These are phyloP conservation scores for Nothophoma quercina DNA, from an alignment of 2,329 filamentous ascomycete species.

Conservation along the genomic window DNA sequence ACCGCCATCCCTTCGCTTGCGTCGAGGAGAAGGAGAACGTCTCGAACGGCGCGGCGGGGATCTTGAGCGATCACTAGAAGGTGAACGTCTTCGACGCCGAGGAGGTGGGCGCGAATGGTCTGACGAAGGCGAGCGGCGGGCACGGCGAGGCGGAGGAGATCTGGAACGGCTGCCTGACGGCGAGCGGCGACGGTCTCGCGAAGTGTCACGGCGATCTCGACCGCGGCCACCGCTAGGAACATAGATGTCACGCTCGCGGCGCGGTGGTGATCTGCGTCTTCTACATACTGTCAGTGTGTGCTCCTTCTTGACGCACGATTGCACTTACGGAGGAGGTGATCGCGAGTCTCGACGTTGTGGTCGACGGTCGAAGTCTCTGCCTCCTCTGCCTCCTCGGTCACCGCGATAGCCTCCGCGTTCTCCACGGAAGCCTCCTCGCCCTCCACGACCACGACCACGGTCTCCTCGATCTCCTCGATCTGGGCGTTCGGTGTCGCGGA, in stretches of 20 bases:
- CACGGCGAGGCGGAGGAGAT: slow-evolving; percentile 37
- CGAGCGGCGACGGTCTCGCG: slow-evolving; percentile 45
- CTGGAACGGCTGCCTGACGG: slow-evolving; percentile 39
- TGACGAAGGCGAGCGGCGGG: slow-evolving; percentile 37
- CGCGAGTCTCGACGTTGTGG: slow-evolving; percentile 57
- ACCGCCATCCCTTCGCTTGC: slow-evolving; percentile 22
- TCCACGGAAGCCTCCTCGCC: slow-evolving; percentile 51
- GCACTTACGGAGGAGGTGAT: slow-evolving; percentile 54
- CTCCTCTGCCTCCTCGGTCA: slow-evolving; percentile 50
- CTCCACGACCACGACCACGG: slow-evolving; percentile 53
- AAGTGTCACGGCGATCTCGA: slow-evolving; percentile 46
- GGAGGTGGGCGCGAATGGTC: slow-evolving; percentile 52
- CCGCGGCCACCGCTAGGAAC: slow-evolving; percentile 56
- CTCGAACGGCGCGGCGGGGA: slow-evolving; percentile 35
- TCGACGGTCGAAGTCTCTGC: slow-evolving; percentile 59
- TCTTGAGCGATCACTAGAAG: slow-evolving; percentile 48
- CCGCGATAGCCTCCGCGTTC: slow-evolving; percentile 55
- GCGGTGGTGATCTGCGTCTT: slow-evolving; percentile 56
- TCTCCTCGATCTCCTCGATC: slow-evolving; percentile 35
- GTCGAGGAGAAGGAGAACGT: slow-evolving; percentile 37
- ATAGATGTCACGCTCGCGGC: slow-evolving; percentile 65
- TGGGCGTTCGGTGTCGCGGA: slow-evolving; percentile 69
- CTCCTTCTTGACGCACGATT: neutral
- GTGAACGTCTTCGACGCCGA: slow-evolving; percentile 35
- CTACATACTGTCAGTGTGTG: slow-evolving; percentile 44